Percentiles rank a stretch among this genome's conserved stretches.
Evolutionary conservation across 371 early-diverging fungal species (phyloP).

Genomic region (Saksenaea vasiformis): DNA sequence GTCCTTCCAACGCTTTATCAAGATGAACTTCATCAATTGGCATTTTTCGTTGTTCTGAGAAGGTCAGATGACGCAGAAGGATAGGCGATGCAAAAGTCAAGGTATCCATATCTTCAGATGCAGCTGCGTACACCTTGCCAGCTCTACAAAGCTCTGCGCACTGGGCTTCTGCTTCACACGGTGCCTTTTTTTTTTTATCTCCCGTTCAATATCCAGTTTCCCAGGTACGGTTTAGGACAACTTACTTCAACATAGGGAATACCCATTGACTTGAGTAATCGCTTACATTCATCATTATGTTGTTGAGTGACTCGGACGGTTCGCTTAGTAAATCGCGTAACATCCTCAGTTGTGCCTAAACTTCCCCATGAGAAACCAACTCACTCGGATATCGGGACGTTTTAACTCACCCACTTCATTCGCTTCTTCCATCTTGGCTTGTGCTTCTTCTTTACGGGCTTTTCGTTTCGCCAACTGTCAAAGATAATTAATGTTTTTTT

Average conservation of each 20-base stretch:
- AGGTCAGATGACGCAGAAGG: conserved; percentile 95
- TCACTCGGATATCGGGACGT: neutral
- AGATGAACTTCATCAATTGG: conserved; percentile 93
- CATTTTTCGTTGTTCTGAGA: conserved; percentile 91
- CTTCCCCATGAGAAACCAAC: neutral
- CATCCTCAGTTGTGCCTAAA: conserved; percentile 76
- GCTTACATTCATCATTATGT: conserved; percentile 97
- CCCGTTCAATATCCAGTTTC: neutral
- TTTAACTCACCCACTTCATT: conserved; percentile 69
- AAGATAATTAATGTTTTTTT: neutral
- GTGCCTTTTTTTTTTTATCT: conserved; percentile 65
- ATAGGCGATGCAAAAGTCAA: conserved; percentile 95
- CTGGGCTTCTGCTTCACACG: conserved; percentile 99
- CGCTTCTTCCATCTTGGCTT: conserved; percentile 80
- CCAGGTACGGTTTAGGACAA: conserved; percentile 8
- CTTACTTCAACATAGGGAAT: conserved; percentile 88
- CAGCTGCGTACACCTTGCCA: conserved; percentile 96
- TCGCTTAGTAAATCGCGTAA: conserved; percentile 91
- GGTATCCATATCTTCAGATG: conserved; percentile 99
- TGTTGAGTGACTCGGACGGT: conserved; percentile 93
- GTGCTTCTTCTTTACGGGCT: conserved; percentile 86
- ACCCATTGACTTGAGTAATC: conserved; percentile 94
- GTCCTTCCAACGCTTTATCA: conserved; percentile 82
- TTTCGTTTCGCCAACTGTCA: conserved; percentile 86
- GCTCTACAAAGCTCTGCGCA: conserved; percentile 93